Percentiles rank a stretch among this genome's conserved stretches.
Evolutionary conservation across 148 eudicot species (phyloP).

Genomic region (Rhododendron mucronatum): DNA sequence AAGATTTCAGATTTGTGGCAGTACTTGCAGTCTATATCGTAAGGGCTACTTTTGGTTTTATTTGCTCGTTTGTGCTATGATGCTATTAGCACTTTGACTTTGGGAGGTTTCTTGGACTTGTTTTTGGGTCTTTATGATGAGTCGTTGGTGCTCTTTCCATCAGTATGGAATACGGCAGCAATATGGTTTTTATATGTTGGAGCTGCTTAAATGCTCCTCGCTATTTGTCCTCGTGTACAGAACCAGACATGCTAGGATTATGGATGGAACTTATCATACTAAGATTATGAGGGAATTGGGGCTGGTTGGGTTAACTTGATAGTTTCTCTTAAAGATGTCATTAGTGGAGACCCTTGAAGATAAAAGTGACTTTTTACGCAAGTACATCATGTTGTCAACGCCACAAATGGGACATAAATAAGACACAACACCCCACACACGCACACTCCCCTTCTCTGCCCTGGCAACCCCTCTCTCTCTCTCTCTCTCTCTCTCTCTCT

Average conservation of each 20-base stretch:
- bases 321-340: neutral
- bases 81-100: neutral
- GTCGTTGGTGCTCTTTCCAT: neutral
- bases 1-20: neutral
- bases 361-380: neutral
- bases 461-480: neutral
- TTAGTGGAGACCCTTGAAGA: neutral
- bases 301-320: neutral
- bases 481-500: neutral
- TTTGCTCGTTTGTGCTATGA: neutral
- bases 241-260: neutral
- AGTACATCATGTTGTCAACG: neutral
- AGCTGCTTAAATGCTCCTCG: neutral
- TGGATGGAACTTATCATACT: neutral
- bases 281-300: neutral
- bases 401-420: neutral
- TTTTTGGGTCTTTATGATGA: neutral
- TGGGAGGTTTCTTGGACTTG: neutral
- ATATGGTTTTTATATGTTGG: neutral
- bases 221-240: neutral
- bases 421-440: neutral
- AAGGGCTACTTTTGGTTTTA: neutral
- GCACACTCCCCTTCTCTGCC: neutral
- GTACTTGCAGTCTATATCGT: neutral
- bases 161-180: neutral